Conservation (phyloP, 768 basidiomycete genomes). For the Calocera cornea region DNA sequence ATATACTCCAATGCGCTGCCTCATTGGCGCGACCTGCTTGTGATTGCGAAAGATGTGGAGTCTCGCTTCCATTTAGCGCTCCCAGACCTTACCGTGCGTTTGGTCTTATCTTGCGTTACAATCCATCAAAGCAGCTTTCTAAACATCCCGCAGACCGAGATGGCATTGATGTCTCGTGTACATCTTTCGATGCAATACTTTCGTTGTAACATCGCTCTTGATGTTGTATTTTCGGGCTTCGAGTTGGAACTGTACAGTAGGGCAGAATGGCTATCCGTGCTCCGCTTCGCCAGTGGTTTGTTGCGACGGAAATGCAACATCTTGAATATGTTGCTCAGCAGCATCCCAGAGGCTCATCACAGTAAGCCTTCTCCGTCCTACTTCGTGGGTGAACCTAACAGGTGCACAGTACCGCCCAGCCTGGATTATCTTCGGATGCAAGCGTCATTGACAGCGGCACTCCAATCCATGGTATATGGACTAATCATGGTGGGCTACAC, state of each 20-base stretch:
- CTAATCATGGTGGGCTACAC: slow-evolving; percentile 37
- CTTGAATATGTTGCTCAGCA: not conserved
- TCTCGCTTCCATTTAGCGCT: not conserved
- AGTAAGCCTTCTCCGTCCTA: not conserved
- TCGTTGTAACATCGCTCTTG: slow-evolving; percentile 46
- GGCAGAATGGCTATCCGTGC: slow-evolving; percentile 44
- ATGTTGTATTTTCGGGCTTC: slow-evolving; percentile 61
- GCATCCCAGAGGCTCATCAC: not conserved
- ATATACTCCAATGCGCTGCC: slow-evolving; percentile 3
- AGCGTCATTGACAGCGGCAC: slow-evolving; percentile 37
- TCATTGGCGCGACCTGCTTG: slow-evolving; percentile 4
- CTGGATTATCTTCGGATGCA: slow-evolving; percentile 34
- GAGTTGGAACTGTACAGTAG: slow-evolving; percentile 58
- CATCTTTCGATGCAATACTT: slow-evolving; percentile 41
- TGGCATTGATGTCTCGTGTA: slow-evolving; percentile 30
- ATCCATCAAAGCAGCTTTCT: slow-evolving; percentile 7
- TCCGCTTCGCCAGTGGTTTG: not conserved
- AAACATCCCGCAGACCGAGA: slow-evolving; percentile 7
- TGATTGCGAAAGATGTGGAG: not conserved
- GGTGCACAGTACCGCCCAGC: not conserved
- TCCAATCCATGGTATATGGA: slow-evolving; percentile 43
- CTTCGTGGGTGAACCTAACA: not conserved
- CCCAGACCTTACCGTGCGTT: not conserved
- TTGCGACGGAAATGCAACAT: not conserved
- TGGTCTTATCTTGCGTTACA: too few species aligned